These are phyloP conservation scores for Ganoderma boninense DNA, from an alignment of 1,284 basidiomycete genomes.

Conservation along the genomic window DNA sequence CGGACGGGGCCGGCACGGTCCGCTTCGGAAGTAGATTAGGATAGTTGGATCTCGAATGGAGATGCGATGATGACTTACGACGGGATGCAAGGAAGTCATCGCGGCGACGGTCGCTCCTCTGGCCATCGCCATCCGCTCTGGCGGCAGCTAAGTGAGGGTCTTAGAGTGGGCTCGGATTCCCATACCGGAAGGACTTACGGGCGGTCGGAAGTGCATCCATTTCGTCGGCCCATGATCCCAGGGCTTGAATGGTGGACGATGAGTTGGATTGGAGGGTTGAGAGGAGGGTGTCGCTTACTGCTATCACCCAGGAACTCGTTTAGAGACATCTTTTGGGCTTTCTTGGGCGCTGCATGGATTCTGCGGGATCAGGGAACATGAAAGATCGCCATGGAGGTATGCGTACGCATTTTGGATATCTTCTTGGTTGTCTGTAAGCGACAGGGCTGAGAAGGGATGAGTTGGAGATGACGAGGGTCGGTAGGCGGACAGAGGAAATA, in stretches of 20 bases:
- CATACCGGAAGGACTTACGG: conserved; percentile 63
- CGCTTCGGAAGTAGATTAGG: conserved; percentile 48
- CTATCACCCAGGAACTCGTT: conserved; percentile 89
- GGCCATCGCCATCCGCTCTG: conserved; percentile 64
- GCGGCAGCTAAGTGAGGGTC: conserved; percentile 59
- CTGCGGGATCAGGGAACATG: conserved; percentile 14
- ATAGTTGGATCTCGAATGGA: neutral
- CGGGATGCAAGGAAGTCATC: conserved; percentile 72
- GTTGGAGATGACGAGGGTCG: conserved; percentile 18
- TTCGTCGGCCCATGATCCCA: conserved; percentile 97
- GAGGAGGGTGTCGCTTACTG: conserved; percentile 54
- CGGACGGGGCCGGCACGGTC: conserved; percentile 72
- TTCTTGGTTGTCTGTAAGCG: conserved; percentile 18
- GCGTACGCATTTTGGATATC: conserved; percentile 44
- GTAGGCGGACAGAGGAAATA: conserved; percentile 29
- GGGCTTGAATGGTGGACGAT: conserved; percentile 53
- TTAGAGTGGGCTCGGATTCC: conserved; percentile 26
- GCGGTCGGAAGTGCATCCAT: conserved; percentile 91
- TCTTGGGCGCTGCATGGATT: conserved; percentile 74
- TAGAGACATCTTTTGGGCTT: conserved; percentile 90
- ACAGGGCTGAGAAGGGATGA: conserved; percentile 10
- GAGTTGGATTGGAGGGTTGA: conserved; percentile 47
- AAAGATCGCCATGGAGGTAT: neutral
- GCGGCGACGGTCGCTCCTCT: conserved; percentile 57
- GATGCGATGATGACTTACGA: conserved; percentile 50